Percentiles rank a stretch among this genome's conserved stretches.
Evolutionary conservation across 1,284 basidiomycete species (phyloP).

Genomic region (Pulveroboletus sp.): DNA sequence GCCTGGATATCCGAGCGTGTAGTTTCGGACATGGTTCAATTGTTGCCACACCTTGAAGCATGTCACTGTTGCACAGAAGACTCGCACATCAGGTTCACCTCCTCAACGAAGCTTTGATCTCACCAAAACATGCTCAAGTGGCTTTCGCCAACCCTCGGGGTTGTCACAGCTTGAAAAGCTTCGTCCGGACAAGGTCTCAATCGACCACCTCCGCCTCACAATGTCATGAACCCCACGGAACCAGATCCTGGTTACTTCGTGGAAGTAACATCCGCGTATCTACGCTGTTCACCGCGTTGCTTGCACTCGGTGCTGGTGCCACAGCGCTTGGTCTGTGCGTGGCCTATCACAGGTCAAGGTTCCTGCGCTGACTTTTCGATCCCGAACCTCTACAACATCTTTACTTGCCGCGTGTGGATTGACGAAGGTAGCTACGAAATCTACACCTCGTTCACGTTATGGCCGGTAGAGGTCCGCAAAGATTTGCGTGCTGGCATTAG

Average conservation of each 20-base stretch:
- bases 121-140: background rate
- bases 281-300: conserved; percentile 49
- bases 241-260: conserved; percentile 18
- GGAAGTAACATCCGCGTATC: conserved; percentile 36
- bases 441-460: conserved; percentile 57
- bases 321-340: conserved; percentile 60
- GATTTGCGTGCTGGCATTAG: conserved; percentile 67
- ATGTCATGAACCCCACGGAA: background rate
- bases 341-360: background rate
- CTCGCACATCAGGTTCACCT: background rate
- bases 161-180: background rate
- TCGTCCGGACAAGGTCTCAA: conserved; percentile 6
- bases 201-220: conserved; percentile 12
- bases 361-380: conserved; percentile 9
- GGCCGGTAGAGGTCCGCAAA: conserved; percentile 59
- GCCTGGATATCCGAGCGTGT: background rate
- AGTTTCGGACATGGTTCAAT: no score
- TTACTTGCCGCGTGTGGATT: background rate
- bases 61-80: conserved; percentile 7
- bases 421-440: conserved; percentile 53
- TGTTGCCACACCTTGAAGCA: background rate
- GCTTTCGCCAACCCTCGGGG: background rate
- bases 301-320: conserved; percentile 49
- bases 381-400: background rate
- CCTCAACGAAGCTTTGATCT: background rate